Percentiles rank a stretch among this genome's conserved stretches.
phyloP scores from a whole-genome alignment of 1,139 yeast species.

The Petasospora fabianii region DNA sequence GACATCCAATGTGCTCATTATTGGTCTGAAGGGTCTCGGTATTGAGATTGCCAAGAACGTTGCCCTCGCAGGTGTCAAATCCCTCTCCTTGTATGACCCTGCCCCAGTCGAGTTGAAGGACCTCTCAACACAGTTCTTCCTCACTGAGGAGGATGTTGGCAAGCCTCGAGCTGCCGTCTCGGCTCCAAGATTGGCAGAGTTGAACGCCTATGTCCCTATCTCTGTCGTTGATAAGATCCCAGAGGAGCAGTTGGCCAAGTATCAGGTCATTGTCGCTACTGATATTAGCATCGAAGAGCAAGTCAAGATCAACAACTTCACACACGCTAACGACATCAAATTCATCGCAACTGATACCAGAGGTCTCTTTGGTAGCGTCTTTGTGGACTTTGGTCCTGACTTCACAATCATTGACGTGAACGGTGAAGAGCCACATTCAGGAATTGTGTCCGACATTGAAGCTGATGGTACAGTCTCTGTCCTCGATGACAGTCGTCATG shows the following conservation, averaged over 20 bases:
- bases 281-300: slow-evolving; percentile 68
- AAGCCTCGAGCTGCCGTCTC: slow-evolving; percentile 70
- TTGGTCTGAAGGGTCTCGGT: slow-evolving; percentile 90
- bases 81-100: slow-evolving; percentile 86
- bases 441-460: slow-evolving; percentile 87
- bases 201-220: slow-evolving; percentile 88
- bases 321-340: slow-evolving; percentile 71
- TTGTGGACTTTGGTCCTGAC: slow-evolving; percentile 83
- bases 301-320: slow-evolving; percentile 66
- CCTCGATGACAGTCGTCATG: slow-evolving; percentile 90
- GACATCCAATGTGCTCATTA: slow-evolving; percentile 78
- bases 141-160: slow-evolving; percentile 69
- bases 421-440: slow-evolving; percentile 89
- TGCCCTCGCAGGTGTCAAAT: slow-evolving; percentile 95
- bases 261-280: slow-evolving; percentile 80
- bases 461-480: slow-evolving; percentile 88
- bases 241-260: slow-evolving; percentile 48
- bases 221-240: slow-evolving; percentile 58
- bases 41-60: slow-evolving; percentile 95
- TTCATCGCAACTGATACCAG: slow-evolving; percentile 78
- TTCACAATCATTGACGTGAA: slow-evolving; percentile 80
- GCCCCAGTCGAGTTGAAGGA: slow-evolving; percentile 62
- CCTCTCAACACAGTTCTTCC: slow-evolving; percentile 85
- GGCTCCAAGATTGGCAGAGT: slow-evolving; percentile 64
- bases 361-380: slow-evolving; percentile 85